These are phyloP conservation scores for Kazachstania kunashirensis DNA, from an alignment of 805 yeast genomes.

Conservation along the genomic window DNA sequence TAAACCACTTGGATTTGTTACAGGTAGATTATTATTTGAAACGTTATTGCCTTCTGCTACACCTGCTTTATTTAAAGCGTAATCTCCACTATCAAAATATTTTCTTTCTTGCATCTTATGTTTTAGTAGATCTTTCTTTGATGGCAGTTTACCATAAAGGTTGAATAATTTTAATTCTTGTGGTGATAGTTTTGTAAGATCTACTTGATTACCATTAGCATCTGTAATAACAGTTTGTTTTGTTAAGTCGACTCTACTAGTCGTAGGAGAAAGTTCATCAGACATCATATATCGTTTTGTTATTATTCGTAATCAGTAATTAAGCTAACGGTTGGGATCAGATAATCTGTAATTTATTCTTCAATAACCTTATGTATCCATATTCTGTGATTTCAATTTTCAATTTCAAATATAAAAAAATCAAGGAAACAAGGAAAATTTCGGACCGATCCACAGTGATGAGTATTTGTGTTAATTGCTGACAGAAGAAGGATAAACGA, in stretches of 20 bases:
- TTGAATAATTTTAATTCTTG: slow-evolving; percentile 72
- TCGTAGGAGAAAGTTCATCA: slow-evolving; percentile 23
- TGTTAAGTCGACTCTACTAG: slow-evolving; percentile 18
- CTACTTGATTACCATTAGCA: slow-evolving; percentile 28
- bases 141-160: slow-evolving; percentile 79
- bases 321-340: too few species aligned
- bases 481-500: too few species aligned
- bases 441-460: too few species aligned
- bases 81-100: slow-evolving; percentile 90
- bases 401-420: too few species aligned
- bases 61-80: slow-evolving; percentile 74
- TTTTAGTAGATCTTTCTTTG: slow-evolving; percentile 64
- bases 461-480: too few species aligned
- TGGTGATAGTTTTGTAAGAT: slow-evolving; percentile 51
- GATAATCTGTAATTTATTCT: too few species aligned
- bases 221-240: slow-evolving; percentile 7
- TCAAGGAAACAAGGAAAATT: too few species aligned
- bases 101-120: slow-evolving; percentile 78
- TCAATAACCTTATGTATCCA: too few species aligned
- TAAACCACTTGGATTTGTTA: slow-evolving; percentile 30
- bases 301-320: too few species aligned
- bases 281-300: neutral
- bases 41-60: slow-evolving; percentile 26
- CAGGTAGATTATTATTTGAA: slow-evolving; percentile 26
- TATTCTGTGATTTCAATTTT: too few species aligned